Base-by-base conservation (phyloP, 2,329 filamentous ascomycete species). In the Chrysoporthe puriensis region DNA sequence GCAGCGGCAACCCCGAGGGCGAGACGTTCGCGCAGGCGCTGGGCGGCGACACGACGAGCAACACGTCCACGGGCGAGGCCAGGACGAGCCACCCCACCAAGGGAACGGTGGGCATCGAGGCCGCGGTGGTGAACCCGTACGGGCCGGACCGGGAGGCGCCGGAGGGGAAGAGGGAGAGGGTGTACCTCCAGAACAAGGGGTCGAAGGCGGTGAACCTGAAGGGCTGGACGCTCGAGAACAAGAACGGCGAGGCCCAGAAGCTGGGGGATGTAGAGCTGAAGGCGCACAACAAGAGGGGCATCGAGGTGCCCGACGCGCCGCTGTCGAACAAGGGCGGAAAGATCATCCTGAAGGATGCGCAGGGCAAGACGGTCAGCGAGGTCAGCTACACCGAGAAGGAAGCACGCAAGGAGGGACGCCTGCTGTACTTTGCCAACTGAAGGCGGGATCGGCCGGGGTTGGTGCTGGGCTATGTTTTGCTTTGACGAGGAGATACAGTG, bases 71-170 rank as follows among this genome's bases (percentile, higher is more conserved):
- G 44, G 36, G 16, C 9, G 46, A 46, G 18, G 32, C 64, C 11
- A 59, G 21, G 44, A 32, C 46, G 36, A n/a, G 16, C 2, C 48
- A 66, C 44, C 26, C 42, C 2, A 63, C 66, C 50, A 66, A 60
- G 52, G 70, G 66, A 40, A 59, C 16, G 13, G 66, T 73, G 34
- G 64, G 62, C 16, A 72, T 73, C 64, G 64, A 69, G 63, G 70
- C 71, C 26, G 71, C 71, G 18, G 59, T 73, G 32, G 69, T 73
- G 56, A 73, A 72, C 67, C 71, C 72, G 5, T n/a, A 62, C 44
- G 70, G 72, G 14, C 71, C 70, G 32, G 71, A 72, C 43, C 44
- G 62, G 43, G 36, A 64, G 14, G 64, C 69, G 3, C 44, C n/a
- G 26, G 46, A 18, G 46, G 71, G 66, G 26, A 60, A 66, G 14